A percentile compares a stretch with the other conserved stretches of the same genome.
These are phyloP conservation scores for Fistulifera pelliculosa DNA, from an alignment of 108 stramenopile genomes.

Conservation along the genomic window DNA sequence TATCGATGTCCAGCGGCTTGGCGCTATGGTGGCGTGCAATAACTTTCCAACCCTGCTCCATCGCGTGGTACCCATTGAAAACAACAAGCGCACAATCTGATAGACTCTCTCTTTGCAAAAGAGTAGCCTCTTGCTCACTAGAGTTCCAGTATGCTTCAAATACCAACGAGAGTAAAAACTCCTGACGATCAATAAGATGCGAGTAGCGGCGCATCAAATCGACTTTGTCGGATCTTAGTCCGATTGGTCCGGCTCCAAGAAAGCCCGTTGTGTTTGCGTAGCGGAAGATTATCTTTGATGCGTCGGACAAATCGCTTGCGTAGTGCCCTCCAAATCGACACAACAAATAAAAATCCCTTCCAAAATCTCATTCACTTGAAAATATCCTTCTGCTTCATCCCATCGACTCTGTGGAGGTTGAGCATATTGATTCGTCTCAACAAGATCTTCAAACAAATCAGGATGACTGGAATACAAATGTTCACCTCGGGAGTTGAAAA, in stretches of 20 bases:
- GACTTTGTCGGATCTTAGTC: slow-evolving; percentile 40
- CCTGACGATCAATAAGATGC: slow-evolving; percentile 57
- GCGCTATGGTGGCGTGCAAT: slow-evolving; percentile 25
- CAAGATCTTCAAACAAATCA: slow-evolving; percentile 30
- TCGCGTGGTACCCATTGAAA: background rate
- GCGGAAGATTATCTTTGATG: slow-evolving; percentile 76
- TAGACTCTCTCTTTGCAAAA: background rate
- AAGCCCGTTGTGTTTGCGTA: slow-evolving; percentile 76
- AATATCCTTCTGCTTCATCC: slow-evolving; percentile 69
- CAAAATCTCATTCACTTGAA: slow-evolving; percentile 32
- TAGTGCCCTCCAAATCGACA: slow-evolving; percentile 84
- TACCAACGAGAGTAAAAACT: slow-evolving; percentile 62
- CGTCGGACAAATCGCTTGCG: slow-evolving; percentile 45
- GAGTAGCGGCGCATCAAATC: slow-evolving; percentile 81
- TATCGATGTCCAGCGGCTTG: slow-evolving; percentile 14
- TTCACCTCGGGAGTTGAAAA: slow-evolving; percentile 46
- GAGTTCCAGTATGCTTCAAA: slow-evolving; percentile 48
- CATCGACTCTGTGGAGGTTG: slow-evolving; percentile 25
- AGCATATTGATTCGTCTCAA: slow-evolving; percentile 5
- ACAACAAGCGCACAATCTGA: background rate
- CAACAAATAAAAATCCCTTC: slow-evolving; percentile 78
- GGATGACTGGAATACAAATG: slow-evolving; percentile 36
- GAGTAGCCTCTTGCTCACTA: background rate
- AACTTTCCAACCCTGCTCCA: slow-evolving; percentile 19
- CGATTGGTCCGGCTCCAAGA: slow-evolving; percentile 39